phyloP scores from a whole-genome alignment of 768 basidiomycete genomes.

The Panaeolus cyanescens region DNA sequence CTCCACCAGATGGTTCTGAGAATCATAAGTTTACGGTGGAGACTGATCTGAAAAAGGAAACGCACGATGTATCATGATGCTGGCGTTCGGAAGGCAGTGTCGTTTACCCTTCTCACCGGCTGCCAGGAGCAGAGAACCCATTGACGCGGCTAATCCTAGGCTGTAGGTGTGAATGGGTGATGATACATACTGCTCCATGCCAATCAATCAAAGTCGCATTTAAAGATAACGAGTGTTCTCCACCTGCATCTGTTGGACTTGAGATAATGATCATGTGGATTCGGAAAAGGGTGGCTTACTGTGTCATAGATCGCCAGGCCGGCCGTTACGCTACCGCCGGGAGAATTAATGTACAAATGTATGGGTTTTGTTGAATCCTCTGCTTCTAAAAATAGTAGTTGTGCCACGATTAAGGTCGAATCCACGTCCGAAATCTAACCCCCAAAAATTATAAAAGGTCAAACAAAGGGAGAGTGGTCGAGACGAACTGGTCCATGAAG shows the following conservation, averaged over 20 bases:
- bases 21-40: constrained; percentile 9
- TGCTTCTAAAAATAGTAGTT: constrained; percentile 93
- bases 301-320: constrained; percentile 98
- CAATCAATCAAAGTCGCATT: constrained; percentile 20
- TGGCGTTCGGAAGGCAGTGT: constrained; percentile 89
- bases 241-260: constrained; percentile 69
- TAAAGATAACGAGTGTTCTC: constrained; percentile 16
- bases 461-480: background rate
- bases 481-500: constrained; percentile 83
- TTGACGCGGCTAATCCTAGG: constrained; percentile 92
- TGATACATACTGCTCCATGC: constrained; percentile 72
- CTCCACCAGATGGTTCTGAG: constrained; percentile 94
- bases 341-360: constrained; percentile 96
- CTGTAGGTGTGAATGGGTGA: constrained; percentile 97
- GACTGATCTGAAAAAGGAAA: constrained; percentile 15
- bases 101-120: constrained; percentile 91
- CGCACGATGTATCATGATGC: constrained; percentile 98
- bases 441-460: constrained; percentile 8
- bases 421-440: constrained; percentile 85
- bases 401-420: constrained; percentile 86
- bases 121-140: constrained; percentile 92
- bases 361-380: constrained; percentile 95
- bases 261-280: constrained; percentile 2
- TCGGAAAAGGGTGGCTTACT: constrained; percentile 46
- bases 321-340: constrained; percentile 94